phyloP scores from a whole-genome alignment of 163 green algal genomes.

The Coccomyxa subellipsoidea region DNA sequence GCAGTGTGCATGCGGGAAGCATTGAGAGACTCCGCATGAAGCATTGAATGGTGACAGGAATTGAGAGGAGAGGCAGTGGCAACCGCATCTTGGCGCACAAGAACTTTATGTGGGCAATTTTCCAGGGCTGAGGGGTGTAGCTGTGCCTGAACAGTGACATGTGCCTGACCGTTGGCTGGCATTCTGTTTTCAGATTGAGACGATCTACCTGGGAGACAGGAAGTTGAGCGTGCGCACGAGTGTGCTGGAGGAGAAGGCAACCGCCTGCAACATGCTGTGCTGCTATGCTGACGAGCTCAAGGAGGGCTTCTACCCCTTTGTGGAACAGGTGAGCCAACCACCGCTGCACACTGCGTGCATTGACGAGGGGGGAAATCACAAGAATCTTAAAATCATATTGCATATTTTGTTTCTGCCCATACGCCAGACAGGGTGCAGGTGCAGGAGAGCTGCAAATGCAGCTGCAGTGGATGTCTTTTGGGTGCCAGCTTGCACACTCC shows the following conservation, averaged over 20 bases:
- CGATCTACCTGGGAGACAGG: constrained; percentile 50
- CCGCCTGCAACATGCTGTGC: constrained; percentile 95
- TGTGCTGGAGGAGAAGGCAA: constrained; percentile 95
- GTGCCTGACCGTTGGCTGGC: no score
- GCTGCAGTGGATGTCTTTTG: no score
- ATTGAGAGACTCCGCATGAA: neutral
- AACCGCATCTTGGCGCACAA: no score
- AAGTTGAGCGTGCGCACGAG: constrained; percentile 71
- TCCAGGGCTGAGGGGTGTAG: no score
- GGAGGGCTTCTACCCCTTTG: constrained; percentile 89
- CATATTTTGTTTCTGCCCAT: no score
- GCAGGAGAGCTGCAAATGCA: no score
- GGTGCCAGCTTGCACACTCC: no score
- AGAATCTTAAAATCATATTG: no score
- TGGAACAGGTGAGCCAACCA: constrained; percentile 56
- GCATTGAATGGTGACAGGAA: neutral
- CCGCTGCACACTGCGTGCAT: neutral
- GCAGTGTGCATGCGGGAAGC: neutral
- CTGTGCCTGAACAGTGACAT: no score
- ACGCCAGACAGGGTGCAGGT: no score
- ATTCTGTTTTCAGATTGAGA: constrained; percentile 42
- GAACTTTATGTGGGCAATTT: no score
- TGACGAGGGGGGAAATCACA: no score
- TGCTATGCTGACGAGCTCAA: constrained; percentile 97
- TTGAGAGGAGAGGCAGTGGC: neutral